Conservation (phyloP, 495 filamentous ascomycete species). For the Amniculicola lignicola region DNA sequence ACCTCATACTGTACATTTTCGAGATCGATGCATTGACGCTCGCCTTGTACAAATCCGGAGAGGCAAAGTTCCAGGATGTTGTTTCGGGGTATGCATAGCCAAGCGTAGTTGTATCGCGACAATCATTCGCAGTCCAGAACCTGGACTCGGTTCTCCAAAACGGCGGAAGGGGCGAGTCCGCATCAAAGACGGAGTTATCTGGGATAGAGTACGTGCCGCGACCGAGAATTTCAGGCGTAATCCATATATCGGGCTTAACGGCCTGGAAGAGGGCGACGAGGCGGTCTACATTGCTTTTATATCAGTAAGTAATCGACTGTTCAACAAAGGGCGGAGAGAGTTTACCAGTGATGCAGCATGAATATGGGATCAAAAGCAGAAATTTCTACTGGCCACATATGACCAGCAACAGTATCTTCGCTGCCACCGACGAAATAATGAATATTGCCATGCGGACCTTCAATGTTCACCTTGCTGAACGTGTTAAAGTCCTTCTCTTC, state of each 20-base stretch:
- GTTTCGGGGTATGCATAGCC: slow-evolving; percentile 51
- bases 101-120: slow-evolving; percentile 35
- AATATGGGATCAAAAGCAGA: slow-evolving; percentile 28
- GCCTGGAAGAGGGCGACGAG: slow-evolving; percentile 48
- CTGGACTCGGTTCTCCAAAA: slow-evolving; percentile 41
- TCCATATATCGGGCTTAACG: slow-evolving; percentile 35
- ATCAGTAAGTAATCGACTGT: too few species aligned
- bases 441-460: slow-evolving; percentile 9
- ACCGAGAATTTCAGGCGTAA: slow-evolving; percentile 31
- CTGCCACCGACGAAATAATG: slow-evolving; percentile 7
- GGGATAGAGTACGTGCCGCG: slow-evolving; percentile 41
- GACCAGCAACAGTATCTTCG: background rate
- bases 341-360: slow-evolving; percentile 23
- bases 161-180: slow-evolving; percentile 46
- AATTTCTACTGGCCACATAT: slow-evolving; percentile 21
- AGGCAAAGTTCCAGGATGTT: slow-evolving; percentile 12
- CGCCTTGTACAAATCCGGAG: background rate
- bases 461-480: slow-evolving; percentile 7
- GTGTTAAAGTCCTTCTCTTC: background rate
- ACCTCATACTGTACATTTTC: slow-evolving; percentile 8
- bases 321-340: too few species aligned
- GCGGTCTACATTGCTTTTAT: slow-evolving; percentile 51
- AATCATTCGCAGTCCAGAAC: slow-evolving; percentile 46
- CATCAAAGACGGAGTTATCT: slow-evolving; percentile 36
- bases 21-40: slow-evolving; percentile 16